Evolutionary conservation across 129 eudicot genomes (phyloP).

Genomic region (Cynara cardunculus): DNA sequence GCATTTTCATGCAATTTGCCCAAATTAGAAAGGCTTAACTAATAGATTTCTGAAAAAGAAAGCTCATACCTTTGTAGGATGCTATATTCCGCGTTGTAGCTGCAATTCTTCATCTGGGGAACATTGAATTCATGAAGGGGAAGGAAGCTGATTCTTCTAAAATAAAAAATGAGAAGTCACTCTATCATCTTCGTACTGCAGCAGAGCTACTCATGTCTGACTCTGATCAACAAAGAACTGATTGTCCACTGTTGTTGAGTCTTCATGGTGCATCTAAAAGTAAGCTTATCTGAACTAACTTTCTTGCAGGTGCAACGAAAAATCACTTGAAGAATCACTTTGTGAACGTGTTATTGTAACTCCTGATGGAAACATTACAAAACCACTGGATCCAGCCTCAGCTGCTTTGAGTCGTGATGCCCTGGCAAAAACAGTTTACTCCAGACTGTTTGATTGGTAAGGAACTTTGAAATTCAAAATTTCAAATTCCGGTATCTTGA

Average conservation of each 20-base stretch:
- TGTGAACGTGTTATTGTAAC: slow-evolving; percentile 97
- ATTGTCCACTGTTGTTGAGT: background rate
- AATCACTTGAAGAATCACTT: slow-evolving; percentile 81
- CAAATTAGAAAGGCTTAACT: background rate
- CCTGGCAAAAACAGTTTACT: slow-evolving; percentile 88
- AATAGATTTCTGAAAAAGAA: background rate
- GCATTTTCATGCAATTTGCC: background rate
- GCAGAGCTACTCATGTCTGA: slow-evolving; percentile 90
- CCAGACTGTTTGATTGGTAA: slow-evolving; percentile 96
- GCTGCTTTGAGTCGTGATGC: slow-evolving; percentile 94
- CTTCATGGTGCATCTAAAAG: background rate
- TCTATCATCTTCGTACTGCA: slow-evolving; percentile 72
- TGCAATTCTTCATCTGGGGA: slow-evolving; percentile 97
- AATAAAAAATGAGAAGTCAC: slow-evolving; percentile 74
- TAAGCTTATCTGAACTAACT: slow-evolving; percentile 3
- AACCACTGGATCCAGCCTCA: slow-evolving; percentile 77
- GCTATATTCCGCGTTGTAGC: slow-evolving; percentile 98
- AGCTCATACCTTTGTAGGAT: slow-evolving; percentile 44
- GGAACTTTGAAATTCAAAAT: background rate
- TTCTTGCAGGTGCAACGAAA: slow-evolving; percentile 65
- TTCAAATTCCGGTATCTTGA: background rate
- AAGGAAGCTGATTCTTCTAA: slow-evolving; percentile 87
- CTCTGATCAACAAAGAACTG: slow-evolving; percentile 13
- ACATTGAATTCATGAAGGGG: slow-evolving; percentile 82
- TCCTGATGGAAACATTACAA: slow-evolving; percentile 96